Evolutionary conservation across 352 stramenopile genomes (phyloP).

Genomic region (Pythium coloratum): DNA sequence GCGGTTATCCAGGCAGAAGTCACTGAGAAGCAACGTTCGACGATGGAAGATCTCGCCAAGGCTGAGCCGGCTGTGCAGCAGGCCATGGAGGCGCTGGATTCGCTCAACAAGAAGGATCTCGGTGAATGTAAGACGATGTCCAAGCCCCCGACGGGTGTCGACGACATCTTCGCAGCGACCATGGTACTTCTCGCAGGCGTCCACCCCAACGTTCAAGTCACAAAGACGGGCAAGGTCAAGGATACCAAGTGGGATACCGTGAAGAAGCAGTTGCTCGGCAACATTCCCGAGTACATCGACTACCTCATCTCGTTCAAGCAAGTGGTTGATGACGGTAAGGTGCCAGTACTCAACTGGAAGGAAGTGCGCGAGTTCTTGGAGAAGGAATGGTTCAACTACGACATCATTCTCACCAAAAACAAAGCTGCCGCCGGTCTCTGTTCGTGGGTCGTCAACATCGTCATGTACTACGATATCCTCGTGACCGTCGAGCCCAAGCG

Average conservation of each 20-base stretch:
- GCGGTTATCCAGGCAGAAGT: constrained; percentile 94
- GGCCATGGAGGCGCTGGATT: constrained; percentile 96
- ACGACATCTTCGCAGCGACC: constrained; percentile 93
- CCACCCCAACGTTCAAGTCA: constrained; percentile 91
- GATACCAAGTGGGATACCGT: constrained; percentile 94
- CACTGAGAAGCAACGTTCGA: constrained; percentile 90
- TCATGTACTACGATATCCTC: constrained; percentile 97
- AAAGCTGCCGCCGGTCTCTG: constrained; percentile 92
- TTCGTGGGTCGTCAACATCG: constrained; percentile 96
- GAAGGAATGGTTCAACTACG: constrained; percentile 95
- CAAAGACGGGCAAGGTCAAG: constrained; percentile 96
- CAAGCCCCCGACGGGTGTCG: constrained; percentile 92
- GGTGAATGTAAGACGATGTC: constrained; percentile 97
- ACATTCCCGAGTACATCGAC: constrained; percentile 96
- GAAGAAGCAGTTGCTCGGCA: constrained; percentile 94
- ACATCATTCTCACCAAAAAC: constrained; percentile 95
- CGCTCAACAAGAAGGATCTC: constrained; percentile 96
- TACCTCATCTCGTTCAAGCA: constrained; percentile 94
- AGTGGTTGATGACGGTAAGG: constrained; percentile 92
- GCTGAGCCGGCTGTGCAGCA: constrained; percentile 93
- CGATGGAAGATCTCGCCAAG: constrained; percentile 91
- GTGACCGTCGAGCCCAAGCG: constrained; percentile 95
- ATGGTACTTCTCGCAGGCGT: constrained; percentile 95
- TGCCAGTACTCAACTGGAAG: constrained; percentile 92
- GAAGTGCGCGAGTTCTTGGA: constrained; percentile 93